These are phyloP conservation scores for Apiotrichum porosum DNA, from an alignment of 1,284 basidiomycete species.

Conservation along the genomic window DNA sequence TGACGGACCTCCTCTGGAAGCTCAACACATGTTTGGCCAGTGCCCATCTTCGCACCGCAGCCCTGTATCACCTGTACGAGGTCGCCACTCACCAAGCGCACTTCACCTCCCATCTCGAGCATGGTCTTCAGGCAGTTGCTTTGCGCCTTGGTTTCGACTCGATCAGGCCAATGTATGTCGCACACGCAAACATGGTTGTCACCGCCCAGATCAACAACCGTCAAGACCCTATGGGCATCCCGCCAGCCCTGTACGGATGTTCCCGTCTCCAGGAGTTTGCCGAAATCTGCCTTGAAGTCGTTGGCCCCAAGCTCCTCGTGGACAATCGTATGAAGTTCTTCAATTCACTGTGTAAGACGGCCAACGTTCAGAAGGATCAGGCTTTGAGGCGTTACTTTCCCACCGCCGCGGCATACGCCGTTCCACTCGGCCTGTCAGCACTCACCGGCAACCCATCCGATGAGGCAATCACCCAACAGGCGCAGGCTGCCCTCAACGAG, in stretches of 20 bases:
- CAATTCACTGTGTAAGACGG: conserved; percentile 27
- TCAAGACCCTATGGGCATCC: conserved; percentile 61
- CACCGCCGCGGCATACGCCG: conserved; percentile 21
- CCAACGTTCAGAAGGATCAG: conserved; percentile 5
- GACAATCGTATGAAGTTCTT: conserved; percentile 15
- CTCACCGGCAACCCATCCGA: not conserved
- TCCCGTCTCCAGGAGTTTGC: conserved; percentile 25
- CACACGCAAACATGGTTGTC: conserved; percentile 69
- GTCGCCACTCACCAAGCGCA: conserved; percentile 52
- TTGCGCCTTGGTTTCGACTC: conserved; percentile 63
- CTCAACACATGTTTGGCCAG: conserved; percentile 80
- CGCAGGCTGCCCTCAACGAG: not conserved
- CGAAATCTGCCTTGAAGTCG: conserved; percentile 15
- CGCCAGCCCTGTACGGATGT: conserved; percentile 56
- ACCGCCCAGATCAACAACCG: conserved; percentile 29
- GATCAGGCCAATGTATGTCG: conserved; percentile 66
- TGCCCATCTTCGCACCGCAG: conserved; percentile 71
- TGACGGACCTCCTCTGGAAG: conserved; percentile 71
- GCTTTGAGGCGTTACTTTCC: conserved; percentile 20
- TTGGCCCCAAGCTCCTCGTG: conserved; percentile 15
- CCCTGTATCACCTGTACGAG: conserved; percentile 84
- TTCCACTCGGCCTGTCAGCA: conserved; percentile 1
- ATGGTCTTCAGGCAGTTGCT: conserved; percentile 62
- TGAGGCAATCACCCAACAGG: not conserved
- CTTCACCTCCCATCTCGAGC: conserved; percentile 62